Evolutionary conservation across 140 eudicot genomes (phyloP).

Genomic region (Flaveria floridana): DNA sequence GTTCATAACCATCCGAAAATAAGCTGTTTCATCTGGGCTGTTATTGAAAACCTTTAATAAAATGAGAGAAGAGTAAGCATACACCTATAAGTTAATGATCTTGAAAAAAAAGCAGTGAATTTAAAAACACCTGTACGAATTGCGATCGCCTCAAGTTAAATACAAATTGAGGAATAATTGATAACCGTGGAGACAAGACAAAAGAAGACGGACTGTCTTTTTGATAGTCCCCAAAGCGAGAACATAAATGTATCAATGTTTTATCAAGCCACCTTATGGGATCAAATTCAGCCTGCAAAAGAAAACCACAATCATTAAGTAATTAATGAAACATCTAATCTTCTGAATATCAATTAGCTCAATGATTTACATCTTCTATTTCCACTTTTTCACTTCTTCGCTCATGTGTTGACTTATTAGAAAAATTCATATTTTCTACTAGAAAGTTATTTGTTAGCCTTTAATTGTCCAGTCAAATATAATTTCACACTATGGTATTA

Average conservation of each 20-base stretch:
- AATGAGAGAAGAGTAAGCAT: conserved; percentile 2
- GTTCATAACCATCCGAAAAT: conserved; percentile 91
- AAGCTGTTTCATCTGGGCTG: conserved; percentile 99
- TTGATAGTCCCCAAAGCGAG: conserved; percentile 92
- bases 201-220: conserved; percentile 91
- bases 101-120: not conserved
- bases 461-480: not conserved
- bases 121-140: conserved; percentile 71
- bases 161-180: conserved; percentile 92
- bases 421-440: not conserved
- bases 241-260: conserved; percentile 82
- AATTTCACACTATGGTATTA: not conserved
- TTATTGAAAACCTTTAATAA: conserved; percentile 72
- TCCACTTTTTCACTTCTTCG: not conserved
- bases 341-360: not conserved
- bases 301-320: not conserved
- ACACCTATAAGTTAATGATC: not conserved
- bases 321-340: not conserved
- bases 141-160: conserved; percentile 90
- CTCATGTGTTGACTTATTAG: not conserved
- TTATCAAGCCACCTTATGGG: conserved; percentile 98
- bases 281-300: conserved; percentile 88
- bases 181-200: conserved; percentile 78
- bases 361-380: not conserved
- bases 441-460: conserved; percentile 4